Conservation (phyloP, 345 rosid genomes). For the Alliaria petiolata region DNA sequence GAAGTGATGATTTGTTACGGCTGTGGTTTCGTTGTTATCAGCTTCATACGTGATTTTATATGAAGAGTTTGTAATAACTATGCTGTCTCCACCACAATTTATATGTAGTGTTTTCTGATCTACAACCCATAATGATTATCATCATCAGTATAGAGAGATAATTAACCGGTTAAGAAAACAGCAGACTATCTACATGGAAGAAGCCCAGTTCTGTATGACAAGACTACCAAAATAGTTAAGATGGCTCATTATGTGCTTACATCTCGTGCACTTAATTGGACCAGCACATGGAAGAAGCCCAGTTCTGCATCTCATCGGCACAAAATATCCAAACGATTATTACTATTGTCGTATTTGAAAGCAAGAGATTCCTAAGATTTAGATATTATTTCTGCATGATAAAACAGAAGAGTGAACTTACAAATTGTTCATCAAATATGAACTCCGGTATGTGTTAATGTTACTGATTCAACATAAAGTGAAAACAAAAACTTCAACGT, state of each 20-base stretch:
- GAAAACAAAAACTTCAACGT: not conserved
- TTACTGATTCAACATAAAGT: slow-evolving; percentile 9
- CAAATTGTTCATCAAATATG: not conserved
- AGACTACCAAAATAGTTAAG: too few species aligned
- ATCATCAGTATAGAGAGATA: too few species aligned
- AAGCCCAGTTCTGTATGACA: too few species aligned
- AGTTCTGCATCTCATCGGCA: too few species aligned
- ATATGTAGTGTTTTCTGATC: slow-evolving; percentile 11
- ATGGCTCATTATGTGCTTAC: too few species aligned
- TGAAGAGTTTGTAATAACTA: not conserved
- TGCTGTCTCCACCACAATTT: slow-evolving; percentile 22
- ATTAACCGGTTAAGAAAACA: too few species aligned
- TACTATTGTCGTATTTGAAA: too few species aligned
- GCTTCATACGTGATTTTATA: not conserved
- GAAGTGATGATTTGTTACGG: not conserved
- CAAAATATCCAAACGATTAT: too few species aligned
- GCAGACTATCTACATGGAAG: too few species aligned
- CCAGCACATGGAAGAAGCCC: not conserved
- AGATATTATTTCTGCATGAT: too few species aligned
- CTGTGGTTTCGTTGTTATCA: not conserved
- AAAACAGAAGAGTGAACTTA: slow-evolving; percentile 1
- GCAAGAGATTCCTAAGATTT: too few species aligned
- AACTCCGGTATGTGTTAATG: slow-evolving; percentile 17
- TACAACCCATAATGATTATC: too few species aligned
- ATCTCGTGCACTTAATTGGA: not conserved